phyloP scores from a whole-genome alignment of 352 stramenopile genomes.

The Globisporangium camurandrum region DNA sequence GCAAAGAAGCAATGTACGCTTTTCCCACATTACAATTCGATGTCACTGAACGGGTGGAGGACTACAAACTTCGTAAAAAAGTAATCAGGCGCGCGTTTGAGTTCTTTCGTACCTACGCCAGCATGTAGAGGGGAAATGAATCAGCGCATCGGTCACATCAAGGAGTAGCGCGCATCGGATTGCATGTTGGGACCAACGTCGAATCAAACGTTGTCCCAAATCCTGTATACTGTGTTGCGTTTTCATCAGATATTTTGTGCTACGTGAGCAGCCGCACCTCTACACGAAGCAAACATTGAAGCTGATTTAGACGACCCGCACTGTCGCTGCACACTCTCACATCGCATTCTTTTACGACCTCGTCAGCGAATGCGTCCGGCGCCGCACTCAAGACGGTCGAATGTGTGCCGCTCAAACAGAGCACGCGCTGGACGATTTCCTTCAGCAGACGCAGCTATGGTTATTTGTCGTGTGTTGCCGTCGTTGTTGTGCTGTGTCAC shows the following conservation, averaged over 20 bases:
- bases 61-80: slow-evolving; percentile 17
- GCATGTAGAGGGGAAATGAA: not conserved
- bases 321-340: not conserved
- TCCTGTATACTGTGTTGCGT: not conserved
- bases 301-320: not conserved
- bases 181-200: not conserved
- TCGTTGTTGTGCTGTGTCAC: no score
- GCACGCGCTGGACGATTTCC: no score
- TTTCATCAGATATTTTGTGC: not conserved
- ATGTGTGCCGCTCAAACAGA: not conserved
- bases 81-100: slow-evolving; percentile 3
- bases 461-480: not conserved
- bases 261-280: not conserved
- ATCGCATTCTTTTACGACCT: no score
- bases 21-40: slow-evolving; percentile 9
- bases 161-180: not conserved
- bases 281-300: not conserved
- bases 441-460: no score
- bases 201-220: not conserved
- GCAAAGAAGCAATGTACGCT: not conserved
- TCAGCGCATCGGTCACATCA: not conserved
- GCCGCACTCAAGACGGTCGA: not conserved
- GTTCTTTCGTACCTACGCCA: slow-evolving; percentile 3
- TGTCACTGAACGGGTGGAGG: slow-evolving; percentile 4
- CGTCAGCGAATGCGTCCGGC: not conserved